Conservation (phyloP, 345 rosid species). For the Mangifera indica region DNA sequence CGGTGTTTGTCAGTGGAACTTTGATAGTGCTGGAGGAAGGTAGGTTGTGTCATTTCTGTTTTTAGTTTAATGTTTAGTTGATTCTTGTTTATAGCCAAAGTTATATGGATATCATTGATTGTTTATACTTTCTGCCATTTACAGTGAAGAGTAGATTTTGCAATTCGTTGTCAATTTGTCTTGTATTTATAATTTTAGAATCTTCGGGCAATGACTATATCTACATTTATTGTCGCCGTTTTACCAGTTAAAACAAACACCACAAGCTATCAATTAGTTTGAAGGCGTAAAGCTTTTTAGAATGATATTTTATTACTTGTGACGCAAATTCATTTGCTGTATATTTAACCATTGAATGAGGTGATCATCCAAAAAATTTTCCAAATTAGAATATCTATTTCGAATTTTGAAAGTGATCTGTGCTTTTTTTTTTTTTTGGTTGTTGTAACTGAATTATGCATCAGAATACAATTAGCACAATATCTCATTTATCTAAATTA, state of each 20-base stretch:
- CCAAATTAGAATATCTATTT: not conserved
- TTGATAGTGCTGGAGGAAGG: constrained; percentile 56
- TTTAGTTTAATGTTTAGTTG: not conserved
- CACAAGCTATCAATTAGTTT: not conserved
- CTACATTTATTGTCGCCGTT: not conserved
- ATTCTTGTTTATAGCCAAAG: not conserved
- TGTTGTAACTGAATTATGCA: not conserved
- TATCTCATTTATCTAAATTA: not conserved
- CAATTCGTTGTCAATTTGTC: not conserved
- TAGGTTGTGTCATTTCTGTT: constrained; percentile 28
- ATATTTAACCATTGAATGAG: not conserved
- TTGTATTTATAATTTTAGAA: no score
- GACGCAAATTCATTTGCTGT: not conserved
- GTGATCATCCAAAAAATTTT: not conserved
- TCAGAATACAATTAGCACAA: not conserved
- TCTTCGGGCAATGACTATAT: not conserved
- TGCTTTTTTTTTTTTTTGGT: not conserved
- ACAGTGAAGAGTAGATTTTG: not conserved
- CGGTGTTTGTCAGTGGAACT: constrained; percentile 77
- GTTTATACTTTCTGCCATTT: not conserved
- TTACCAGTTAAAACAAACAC: not conserved
- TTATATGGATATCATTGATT: not conserved
- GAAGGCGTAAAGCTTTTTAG: not conserved
- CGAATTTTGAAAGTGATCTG: not conserved
- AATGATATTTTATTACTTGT: not conserved